A percentile compares a stretch with the other conserved stretches of the same genome.
Conservation (phyloP, 352 stramenopile species). For the Pythium rhizo-oryzae region DNA sequence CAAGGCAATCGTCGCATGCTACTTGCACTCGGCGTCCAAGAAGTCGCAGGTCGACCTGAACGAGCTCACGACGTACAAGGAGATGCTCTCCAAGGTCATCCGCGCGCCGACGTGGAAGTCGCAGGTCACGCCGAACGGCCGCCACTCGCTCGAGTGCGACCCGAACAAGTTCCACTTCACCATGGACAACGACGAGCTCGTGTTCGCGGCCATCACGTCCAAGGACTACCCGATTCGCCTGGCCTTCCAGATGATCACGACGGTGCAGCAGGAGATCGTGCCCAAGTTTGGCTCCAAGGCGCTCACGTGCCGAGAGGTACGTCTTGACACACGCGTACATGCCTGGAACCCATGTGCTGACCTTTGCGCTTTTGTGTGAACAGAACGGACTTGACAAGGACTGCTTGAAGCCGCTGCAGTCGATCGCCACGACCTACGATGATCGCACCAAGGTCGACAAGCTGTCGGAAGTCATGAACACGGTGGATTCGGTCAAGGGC, state of each 20-base stretch:
- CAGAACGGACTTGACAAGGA: conserved; percentile 81
- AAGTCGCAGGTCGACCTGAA: conserved; percentile 54
- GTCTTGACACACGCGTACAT: neutral
- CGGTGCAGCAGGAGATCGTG: conserved; percentile 77
- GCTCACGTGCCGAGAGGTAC: conserved; percentile 75
- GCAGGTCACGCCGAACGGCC: conserved; percentile 83
- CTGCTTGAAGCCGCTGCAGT: conserved; percentile 59
- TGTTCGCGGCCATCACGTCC: conserved; percentile 78
- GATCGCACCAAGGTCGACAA: conserved; percentile 90
- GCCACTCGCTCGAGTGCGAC: conserved; percentile 86
- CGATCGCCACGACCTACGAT: conserved; percentile 76
- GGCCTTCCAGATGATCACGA: conserved; percentile 81
- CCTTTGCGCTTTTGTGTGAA: neutral
- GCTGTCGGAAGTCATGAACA: conserved; percentile 80
- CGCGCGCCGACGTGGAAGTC: conserved; percentile 84
- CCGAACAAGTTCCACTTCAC: conserved; percentile 91
- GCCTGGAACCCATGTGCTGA: too few species aligned
- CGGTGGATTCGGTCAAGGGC: conserved; percentile 80
- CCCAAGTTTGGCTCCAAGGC: conserved; percentile 77
- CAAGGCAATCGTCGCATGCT: conserved; percentile 80
- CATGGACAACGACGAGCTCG: conserved; percentile 88
- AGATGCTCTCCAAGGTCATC: conserved; percentile 86
- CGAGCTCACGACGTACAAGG: conserved; percentile 67
- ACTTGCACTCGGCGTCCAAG: conserved; percentile 61
- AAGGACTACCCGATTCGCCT: conserved; percentile 85